phyloP scores from a whole-genome alignment of 1,284 basidiomycete species.

The Sanghuangporus sanghuang region DNA sequence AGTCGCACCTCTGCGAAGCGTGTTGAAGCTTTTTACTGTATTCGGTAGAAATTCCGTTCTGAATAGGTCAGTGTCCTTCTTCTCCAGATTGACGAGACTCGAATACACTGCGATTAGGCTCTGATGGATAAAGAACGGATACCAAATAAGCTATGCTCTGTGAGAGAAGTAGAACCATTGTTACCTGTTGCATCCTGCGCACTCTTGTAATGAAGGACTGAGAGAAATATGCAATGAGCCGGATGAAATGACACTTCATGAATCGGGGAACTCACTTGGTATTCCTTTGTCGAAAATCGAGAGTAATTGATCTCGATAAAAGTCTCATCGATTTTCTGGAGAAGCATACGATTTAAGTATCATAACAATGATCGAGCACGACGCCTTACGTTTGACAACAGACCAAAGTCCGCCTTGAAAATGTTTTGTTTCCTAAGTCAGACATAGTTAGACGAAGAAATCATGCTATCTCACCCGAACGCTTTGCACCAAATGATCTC shows the following conservation, averaged over 20 bases:
- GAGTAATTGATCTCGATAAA: slow-evolving; percentile 30
- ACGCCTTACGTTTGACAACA: slow-evolving; percentile 22
- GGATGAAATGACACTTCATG: not conserved
- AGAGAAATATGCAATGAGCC: not conserved
- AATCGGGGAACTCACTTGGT: slow-evolving; percentile 15
- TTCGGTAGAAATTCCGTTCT: slow-evolving; percentile 24
- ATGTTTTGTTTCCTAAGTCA: not conserved
- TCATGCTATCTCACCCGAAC: slow-evolving; percentile 23
- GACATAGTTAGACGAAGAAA: not conserved
- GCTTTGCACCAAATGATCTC: slow-evolving; percentile 27
- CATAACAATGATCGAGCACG: not conserved
- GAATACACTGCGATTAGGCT: slow-evolving; percentile 28
- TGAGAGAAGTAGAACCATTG: not conserved
- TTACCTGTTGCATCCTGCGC: slow-evolving; percentile 26
- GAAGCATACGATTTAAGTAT: not conserved
- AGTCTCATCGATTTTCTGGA: slow-evolving; percentile 26
- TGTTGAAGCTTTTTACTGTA: slow-evolving; percentile 23
- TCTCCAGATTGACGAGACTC: slow-evolving; percentile 23
- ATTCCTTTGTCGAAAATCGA: slow-evolving; percentile 28
- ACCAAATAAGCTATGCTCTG: not conserved
- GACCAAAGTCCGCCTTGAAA: slow-evolving; percentile 27
- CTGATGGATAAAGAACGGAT: slow-evolving; percentile 8
- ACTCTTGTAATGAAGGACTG: slow-evolving; percentile 24
- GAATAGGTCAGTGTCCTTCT: slow-evolving; percentile 24
- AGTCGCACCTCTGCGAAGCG: slow-evolving; percentile 23